These are phyloP conservation scores for Sordariomycetes sp. DNA, from an alignment of 2,329 filamentous ascomycete species.

Conservation along the genomic window DNA sequence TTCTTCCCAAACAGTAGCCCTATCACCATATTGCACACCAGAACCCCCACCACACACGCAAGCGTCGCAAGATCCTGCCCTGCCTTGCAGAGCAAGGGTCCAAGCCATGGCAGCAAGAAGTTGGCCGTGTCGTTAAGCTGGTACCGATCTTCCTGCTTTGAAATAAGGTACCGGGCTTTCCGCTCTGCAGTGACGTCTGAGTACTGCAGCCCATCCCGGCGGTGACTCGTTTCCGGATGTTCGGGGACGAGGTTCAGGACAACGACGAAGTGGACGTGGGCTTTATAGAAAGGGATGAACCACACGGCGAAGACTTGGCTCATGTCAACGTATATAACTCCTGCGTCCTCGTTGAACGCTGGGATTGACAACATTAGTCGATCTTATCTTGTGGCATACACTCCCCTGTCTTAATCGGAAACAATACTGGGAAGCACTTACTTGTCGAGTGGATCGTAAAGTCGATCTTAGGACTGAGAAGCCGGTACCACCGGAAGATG, in stretches of 20 bases:
- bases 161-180: constrained; percentile 53
- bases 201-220: background rate
- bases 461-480: background rate
- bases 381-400: background rate
- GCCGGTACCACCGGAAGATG: background rate
- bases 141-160: constrained; percentile 71
- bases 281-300: constrained; percentile 64
- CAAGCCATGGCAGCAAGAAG: constrained; percentile 56
- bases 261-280: constrained; percentile 58
- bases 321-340: constrained; percentile 61
- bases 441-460: constrained; percentile 50
- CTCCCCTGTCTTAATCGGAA: constrained; percentile 15
- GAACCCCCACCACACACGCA: constrained; percentile 47
- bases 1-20: background rate
- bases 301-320: constrained; percentile 68
- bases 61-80: constrained; percentile 57
- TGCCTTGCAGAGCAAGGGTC: constrained; percentile 36
- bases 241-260: constrained; percentile 48
- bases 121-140: constrained; percentile 66
- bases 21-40: background rate
- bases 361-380: background rate
- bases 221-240: background rate
- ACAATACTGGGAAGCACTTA: constrained; percentile 14
- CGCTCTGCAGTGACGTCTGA: constrained; percentile 4
- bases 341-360: constrained; percentile 50